Evolutionary conservation across 106 monocot species (phyloP).

Genomic region (Apostasia shenzhenica): DNA sequence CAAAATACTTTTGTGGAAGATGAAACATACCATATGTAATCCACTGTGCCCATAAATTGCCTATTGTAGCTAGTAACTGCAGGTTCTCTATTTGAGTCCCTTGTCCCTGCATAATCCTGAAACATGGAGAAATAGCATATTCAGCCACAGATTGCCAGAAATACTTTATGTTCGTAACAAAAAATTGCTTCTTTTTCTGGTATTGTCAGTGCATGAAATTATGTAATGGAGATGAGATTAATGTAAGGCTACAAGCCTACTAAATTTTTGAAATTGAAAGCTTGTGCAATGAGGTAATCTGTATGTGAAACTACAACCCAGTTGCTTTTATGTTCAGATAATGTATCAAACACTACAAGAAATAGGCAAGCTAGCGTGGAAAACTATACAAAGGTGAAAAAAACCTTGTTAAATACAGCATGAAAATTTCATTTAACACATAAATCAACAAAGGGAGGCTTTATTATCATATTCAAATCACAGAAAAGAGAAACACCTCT

Average conservation of each 20-base stretch:
- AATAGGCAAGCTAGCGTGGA: not conserved
- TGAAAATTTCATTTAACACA: too few species aligned
- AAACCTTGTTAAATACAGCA: too few species aligned
- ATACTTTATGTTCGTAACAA: too few species aligned
- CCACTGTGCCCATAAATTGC: slow-evolving; percentile 85
- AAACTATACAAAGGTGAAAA: too few species aligned
- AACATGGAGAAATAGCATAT: slow-evolving; percentile 2
- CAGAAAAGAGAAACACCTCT: too few species aligned
- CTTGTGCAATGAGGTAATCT: too few species aligned
- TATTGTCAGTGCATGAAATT: not conserved
- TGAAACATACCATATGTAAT: slow-evolving; percentile 81
- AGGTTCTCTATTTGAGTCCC: slow-evolving; percentile 64
- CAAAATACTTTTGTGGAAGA: too few species aligned
- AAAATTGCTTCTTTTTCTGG: not conserved
- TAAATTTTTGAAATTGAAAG: too few species aligned
- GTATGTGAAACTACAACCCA: too few species aligned
- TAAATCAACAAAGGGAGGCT: too few species aligned
- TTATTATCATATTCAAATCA: too few species aligned
- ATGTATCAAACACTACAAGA: not conserved
- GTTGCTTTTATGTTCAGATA: not conserved
- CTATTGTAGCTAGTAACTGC: slow-evolving; percentile 73
- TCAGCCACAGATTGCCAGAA: not conserved
- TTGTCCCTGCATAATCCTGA: slow-evolving; percentile 80
- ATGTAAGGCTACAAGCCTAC: too few species aligned
- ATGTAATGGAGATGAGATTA: not conserved